These are phyloP conservation scores for Fomitopsis palustris DNA, from an alignment of 1,284 basidiomycete genomes.

Conservation along the genomic window DNA sequence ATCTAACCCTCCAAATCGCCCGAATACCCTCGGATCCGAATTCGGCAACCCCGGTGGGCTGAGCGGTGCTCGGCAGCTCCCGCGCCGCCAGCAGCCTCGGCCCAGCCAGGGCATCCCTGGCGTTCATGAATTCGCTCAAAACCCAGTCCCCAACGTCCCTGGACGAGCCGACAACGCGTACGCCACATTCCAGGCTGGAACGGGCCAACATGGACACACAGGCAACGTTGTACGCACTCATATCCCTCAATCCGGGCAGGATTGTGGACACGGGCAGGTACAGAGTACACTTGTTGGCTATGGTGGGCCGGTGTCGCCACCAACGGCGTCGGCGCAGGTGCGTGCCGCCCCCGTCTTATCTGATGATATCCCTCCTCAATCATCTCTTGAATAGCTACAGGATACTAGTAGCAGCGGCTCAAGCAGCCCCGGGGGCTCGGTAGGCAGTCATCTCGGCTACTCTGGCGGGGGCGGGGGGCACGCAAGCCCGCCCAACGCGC, in stretches of 20 bases:
- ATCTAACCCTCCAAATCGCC: slow-evolving; percentile 12
- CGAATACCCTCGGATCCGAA: slow-evolving; percentile 14
- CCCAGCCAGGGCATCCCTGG: slow-evolving; percentile 9
- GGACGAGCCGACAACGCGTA: slow-evolving; percentile 10
- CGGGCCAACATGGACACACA: slow-evolving; percentile 17
- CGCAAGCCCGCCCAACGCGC: slow-evolving; percentile 15
- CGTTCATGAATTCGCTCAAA: slow-evolving; percentile 12
- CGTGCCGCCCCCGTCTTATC: slow-evolving; percentile 15
- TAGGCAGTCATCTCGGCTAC: slow-evolving; percentile 14
- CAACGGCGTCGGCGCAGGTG: slow-evolving; percentile 12
- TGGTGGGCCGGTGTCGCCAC: slow-evolving; percentile 8
- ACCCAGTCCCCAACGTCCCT: slow-evolving; percentile 11
- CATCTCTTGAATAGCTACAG: slow-evolving; percentile 9
- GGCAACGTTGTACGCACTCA: slow-evolving; percentile 8
- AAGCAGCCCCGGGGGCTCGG: slow-evolving; percentile 16
- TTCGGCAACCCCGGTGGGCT: slow-evolving; percentile 16
- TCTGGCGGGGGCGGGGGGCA: slow-evolving; percentile 10
- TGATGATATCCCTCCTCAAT: slow-evolving; percentile 14
- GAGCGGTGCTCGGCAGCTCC: slow-evolving; percentile 11
- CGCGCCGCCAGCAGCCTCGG: slow-evolving; percentile 11
- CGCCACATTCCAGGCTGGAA: slow-evolving; percentile 19
- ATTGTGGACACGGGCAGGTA: slow-evolving; percentile 9
- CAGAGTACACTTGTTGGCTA: slow-evolving; percentile 4
- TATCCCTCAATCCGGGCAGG: slow-evolving; percentile 7
- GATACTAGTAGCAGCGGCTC: slow-evolving; percentile 12